Conservation (phyloP, 106 monocot genomes). For the Triglochin maritima region DNA sequence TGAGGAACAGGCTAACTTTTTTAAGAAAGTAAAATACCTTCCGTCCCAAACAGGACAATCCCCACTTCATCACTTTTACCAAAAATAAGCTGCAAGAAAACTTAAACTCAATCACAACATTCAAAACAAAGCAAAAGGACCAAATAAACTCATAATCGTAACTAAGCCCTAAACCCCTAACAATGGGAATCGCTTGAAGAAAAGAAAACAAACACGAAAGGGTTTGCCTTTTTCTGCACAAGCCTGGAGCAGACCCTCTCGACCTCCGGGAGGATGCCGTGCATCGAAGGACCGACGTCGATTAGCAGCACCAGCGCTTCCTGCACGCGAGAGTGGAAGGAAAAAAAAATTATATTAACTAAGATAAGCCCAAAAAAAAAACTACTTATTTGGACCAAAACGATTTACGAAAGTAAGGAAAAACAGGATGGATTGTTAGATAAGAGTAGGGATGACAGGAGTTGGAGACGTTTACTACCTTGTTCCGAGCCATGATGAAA, state of each 20-base stretch:
- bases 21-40: conserved; percentile 33
- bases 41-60: conserved; percentile 77
- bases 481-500: conserved; percentile 8
- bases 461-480: neutral
- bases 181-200: neutral
- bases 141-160: neutral
- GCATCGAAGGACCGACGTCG: conserved; percentile 92
- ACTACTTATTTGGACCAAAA: neutral
- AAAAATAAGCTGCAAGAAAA: conserved; percentile 61
- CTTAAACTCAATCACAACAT: neutral
- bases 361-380: neutral
- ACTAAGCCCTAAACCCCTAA: neutral
- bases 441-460: neutral
- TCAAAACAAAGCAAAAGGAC: neutral
- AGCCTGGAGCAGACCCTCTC: conserved; percentile 77
- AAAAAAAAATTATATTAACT: too few relatives aligned
- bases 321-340: conserved; percentile 11
- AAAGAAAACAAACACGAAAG: neutral
- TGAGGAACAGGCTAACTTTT: neutral
- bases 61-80: conserved; percentile 77
- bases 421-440: neutral
- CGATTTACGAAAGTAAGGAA: neutral
- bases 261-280: conserved; percentile 53
- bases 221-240: conserved; percentile 74
- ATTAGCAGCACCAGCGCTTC: conserved; percentile 70